Evolutionary conservation across 306 rosid species (phyloP), one percentile per base, ranked within the genome.

Genomic region (Cucurbita moschata): DNA sequence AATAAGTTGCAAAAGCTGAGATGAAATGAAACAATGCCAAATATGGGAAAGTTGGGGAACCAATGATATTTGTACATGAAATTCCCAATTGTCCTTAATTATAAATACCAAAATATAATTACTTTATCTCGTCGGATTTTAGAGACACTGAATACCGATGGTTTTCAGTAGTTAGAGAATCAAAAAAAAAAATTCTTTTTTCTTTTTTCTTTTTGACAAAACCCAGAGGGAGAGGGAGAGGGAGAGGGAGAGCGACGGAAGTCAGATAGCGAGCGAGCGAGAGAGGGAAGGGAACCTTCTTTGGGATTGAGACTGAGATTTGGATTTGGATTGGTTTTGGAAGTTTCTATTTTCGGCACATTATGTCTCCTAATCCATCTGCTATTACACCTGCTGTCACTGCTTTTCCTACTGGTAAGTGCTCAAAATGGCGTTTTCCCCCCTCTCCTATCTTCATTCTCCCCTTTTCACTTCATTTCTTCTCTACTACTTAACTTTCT

Each of bases 311-410:
- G 14, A 54, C n/a, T 8, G 16, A 10, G 50, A 51, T 63, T 64
- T 66, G 53, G 54, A 35, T 54, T 63, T 66, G 53, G 65, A 35
- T 54, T 63, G 52, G 56, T 44, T 54, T 18, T 58, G 57, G 26
- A 53, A 50, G 74, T 66, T 42, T 40, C 74, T 54, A 39, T 66
- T 43, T 15, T 76, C 74, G 59, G 62, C 49, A 4, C 52, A 62
- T 35, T 18, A 76, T 54, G 79, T 76, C 52, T 66, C 69, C 59
- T 10, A 67, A 55, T 67, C 76, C 69, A 50, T 75, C 93, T 82
- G 90, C 85, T 90, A 91, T 87, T 82, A 84, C 78, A 67, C 85
- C 85, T 80, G 85, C 69, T 75, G 75, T 6, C 37, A 62, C 73
- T 59, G 54, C 57, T 30, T 37, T 21, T 51, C 4, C 68, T 53